Conservation (phyloP, 2,329 filamentous ascomycete genomes). For the Penicillium olsonii region DNA sequence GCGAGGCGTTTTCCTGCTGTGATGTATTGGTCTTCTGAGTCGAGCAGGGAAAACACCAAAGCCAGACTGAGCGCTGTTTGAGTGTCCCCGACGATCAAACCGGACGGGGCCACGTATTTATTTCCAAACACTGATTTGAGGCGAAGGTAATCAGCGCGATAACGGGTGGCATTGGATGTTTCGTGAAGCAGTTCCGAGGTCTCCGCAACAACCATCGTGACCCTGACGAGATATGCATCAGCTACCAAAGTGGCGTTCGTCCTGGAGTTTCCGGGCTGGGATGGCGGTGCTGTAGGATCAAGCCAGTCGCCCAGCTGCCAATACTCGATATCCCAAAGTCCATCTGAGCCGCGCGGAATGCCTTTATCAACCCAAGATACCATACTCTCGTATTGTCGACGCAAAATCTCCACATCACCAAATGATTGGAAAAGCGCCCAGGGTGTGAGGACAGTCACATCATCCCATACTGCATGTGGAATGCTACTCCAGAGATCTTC, state of each 20-base stretch:
- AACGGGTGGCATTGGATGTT: too few relatives aligned
- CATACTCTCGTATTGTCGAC: slow-evolving; percentile 39
- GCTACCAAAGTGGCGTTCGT: slow-evolving; percentile 39
- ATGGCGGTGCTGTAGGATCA: slow-evolving; percentile 40
- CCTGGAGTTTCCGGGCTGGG: slow-evolving; percentile 32
- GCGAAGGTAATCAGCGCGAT: too few relatives aligned
- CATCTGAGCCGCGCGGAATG: slow-evolving; percentile 30
- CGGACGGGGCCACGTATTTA: slow-evolving; percentile 31
- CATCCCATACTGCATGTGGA: slow-evolving; percentile 42
- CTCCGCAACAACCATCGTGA: too few relatives aligned
- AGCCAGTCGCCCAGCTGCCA: slow-evolving; percentile 44
- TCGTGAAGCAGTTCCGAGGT: too few relatives aligned
- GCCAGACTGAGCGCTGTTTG: slow-evolving; percentile 33
- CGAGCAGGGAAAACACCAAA: slow-evolving; percentile 26
- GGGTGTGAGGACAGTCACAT: slow-evolving; percentile 40
- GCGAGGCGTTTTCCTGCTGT: too few relatives aligned
- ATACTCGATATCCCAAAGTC: slow-evolving; percentile 36
- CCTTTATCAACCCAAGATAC: slow-evolving; percentile 42
- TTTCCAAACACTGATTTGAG: too few relatives aligned
- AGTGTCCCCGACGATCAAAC: slow-evolving; percentile 32
- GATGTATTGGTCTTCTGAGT: slow-evolving; percentile 10
- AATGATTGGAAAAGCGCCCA: slow-evolving; percentile 37
- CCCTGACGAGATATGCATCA: slow-evolving; percentile 41
- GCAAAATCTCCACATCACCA: slow-evolving; percentile 37
- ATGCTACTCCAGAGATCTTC: background rate